Base-by-base conservation (phyloP, 306 rosid genomes). In the Senna tora region DNA sequence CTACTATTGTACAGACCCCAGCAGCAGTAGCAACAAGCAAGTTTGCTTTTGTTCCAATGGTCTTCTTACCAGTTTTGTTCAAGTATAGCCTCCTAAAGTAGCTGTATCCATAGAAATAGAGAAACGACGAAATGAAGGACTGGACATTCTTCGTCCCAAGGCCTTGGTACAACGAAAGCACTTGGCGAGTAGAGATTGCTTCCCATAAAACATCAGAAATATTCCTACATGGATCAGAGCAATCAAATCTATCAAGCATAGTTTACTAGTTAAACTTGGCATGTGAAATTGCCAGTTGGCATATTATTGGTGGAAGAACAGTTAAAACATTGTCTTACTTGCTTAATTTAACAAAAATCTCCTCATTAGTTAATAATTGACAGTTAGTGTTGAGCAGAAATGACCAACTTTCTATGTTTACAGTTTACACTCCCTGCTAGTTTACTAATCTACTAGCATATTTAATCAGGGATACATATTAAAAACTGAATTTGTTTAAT, bases 81-180 rank as follows among this genome's bases (percentile, higher is more conserved):
- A 94, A 75, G 85, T 94, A 91, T 53, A 91, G 70, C 85, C 82
- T 89, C 77, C 83, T 91, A 73, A 87, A 86, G 84, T 89, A 89
- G 84, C 96, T 89, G 79, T 94, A 94, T 74, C 98, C 97, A 77
- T 94, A 94, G 91, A 94, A 94, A 84, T 94, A 94, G 50, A 91
- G 72, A 77, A 91, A 94, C 1, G 84, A 85, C 0, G 96, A 91
- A 58, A 94, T 62, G 68, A 87, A 94, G 65, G 97, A 86, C 79
- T 89, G 97, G 30, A 94, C 75, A 33, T 94, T 89, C 85, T 94
- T 91, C 20, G 95, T 87, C 79, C 97, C 96, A 71, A 94, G 92
- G 69, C 98, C 98, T 77, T 94, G 97, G 81, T 85, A 94, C 73
- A 91, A 71, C 4, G 98, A 94, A 74, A 92, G 86, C 82, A 86